phyloP scores from a whole-genome alignment of 345 rosid genomes.

The Salix dunnii region DNA sequence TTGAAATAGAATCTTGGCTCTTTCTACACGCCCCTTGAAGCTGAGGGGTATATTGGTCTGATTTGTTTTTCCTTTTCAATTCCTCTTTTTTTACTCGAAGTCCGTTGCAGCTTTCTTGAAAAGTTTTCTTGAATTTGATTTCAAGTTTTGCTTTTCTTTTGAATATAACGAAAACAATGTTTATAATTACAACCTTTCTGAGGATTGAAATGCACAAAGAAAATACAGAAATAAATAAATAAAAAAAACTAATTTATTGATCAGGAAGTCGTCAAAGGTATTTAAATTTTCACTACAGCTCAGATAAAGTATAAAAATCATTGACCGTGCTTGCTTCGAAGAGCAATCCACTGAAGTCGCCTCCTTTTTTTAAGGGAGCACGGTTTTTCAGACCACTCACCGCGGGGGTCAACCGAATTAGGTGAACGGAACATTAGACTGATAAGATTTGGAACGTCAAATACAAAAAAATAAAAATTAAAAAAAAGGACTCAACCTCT shows the following conservation, averaged over 20 bases:
- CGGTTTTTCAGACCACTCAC: background rate
- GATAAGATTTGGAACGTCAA: background rate
- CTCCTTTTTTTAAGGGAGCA: background rate
- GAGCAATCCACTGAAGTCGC: background rate
- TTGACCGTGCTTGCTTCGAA: background rate
- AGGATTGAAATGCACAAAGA: no score
- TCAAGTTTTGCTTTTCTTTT: no score
- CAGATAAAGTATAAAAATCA: background rate
- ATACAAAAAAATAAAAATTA: background rate
- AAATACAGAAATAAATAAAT: no score
- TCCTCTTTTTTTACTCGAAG: no score
- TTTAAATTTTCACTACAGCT: background rate
- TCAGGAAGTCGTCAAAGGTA: background rate
- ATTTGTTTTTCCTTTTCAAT: no score
- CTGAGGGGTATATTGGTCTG: background rate
- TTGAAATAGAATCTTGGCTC: no score
- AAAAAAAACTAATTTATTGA: no score
- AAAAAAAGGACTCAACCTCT: background rate
- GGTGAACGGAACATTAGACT: background rate
- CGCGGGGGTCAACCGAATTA: constrained; percentile 6
- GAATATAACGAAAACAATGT: no score
- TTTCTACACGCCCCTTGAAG: background rate
- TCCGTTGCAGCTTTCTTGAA: no score
- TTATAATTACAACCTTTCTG: background rate
- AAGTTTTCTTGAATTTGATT: no score